Percentiles rank a stretch among this genome's conserved stretches.
Conservation (phyloP, 73 alveolate genomes). For the Stentor coeruleus region DNA sequence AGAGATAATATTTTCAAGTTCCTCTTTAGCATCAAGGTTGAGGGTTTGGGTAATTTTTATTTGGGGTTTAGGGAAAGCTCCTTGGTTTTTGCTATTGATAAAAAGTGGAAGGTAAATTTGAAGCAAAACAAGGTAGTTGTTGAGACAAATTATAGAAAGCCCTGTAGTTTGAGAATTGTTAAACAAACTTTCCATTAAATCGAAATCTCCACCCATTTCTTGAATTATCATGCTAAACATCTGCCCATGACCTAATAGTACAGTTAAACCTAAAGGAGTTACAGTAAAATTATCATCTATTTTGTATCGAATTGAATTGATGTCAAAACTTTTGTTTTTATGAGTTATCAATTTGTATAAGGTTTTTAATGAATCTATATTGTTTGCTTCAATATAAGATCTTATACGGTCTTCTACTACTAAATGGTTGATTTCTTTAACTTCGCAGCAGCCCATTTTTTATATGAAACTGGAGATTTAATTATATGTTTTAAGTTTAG, state of each 20-base stretch:
- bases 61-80: background rate
- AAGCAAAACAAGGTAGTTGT: background rate
- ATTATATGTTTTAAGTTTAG: too few species aligned
- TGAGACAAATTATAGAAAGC: background rate
- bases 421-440: too few species aligned
- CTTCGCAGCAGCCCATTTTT: constrained; percentile 8
- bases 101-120: background rate
- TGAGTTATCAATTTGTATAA: background rate
- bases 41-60: background rate
- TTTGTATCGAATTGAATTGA: background rate
- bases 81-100: background rate
- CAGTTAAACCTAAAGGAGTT: background rate
- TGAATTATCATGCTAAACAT: background rate
- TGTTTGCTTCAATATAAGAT: background rate
- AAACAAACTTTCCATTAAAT: background rate
- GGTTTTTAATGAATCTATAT: background rate
- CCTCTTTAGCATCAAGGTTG: background rate
- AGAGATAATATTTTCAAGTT: background rate
- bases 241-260: background rate
- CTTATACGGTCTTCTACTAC: too few species aligned
- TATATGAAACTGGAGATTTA: too few species aligned
- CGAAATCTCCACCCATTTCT: background rate
- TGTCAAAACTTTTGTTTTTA: background rate
- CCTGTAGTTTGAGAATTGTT: background rate
- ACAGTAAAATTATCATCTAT: background rate